Evolutionary conservation across 2,329 filamentous ascomycete species (phyloP), one percentile per base, ranked within the genome.

Genomic region (Chaetomiaceae sp.): DNA sequence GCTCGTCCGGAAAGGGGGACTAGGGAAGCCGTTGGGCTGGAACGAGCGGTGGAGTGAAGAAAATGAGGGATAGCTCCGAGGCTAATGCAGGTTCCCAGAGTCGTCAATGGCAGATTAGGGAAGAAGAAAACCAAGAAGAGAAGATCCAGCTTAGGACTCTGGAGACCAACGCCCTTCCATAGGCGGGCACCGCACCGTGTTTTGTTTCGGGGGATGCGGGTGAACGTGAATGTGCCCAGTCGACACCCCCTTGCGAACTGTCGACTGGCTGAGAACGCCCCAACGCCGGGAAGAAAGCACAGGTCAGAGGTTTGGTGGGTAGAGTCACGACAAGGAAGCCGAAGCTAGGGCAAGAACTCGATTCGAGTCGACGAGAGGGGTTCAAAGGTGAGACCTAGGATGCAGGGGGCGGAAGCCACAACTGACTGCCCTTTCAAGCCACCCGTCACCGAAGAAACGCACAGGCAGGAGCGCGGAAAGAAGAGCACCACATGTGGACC

Each of bases 201-300:
- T 57, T 55, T 55, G 57, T 59, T 59, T 59, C 54, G 52, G 37
- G 27, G 40, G 45, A 53, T 58, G 56, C 51, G 32, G 30, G 50
- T 25, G 40, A 41, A 14, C 10, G 37, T 53, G 27, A 41, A 14
- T 8, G 37, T 53, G 27, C 38, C 43, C 30, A 33, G 29, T 16
- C 13, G 13, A 9, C 5, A 27, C 5, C 25, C 34, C 13, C 11
- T 23, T 23, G 5, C 18, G 16, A 11, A 11, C 13, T 18, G 21
- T 46, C 38, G 53, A 55, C 53, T 55, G 53, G 53, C 45, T 49
- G 20, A 4, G 27, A 10, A 30, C 30, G 48, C 32, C 10, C 51
- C 43, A 38, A 36, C 16, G 14, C 21, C 21, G 14, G 20, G 5
- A 13, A 21, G 11, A 33, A 32, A 18, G 54, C 46, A 51, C 46